Conservation (phyloP, 140 eudicot genomes). For the Stevia rebaudiana region DNA sequence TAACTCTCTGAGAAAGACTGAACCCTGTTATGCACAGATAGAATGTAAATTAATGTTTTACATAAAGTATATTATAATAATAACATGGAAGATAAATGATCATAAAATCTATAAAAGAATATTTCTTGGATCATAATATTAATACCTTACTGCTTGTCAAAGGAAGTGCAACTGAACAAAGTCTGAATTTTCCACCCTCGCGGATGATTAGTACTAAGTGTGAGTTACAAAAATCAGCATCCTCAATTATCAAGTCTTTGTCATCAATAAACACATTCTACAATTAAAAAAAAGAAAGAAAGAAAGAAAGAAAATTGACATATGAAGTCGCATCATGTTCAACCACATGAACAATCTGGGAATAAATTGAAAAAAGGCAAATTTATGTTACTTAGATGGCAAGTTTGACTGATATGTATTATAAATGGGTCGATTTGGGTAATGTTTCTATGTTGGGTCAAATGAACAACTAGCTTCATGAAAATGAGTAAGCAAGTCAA, state of each 20-base stretch:
- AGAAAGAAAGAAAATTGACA: not conserved
- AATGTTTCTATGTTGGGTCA: constrained; percentile 2
- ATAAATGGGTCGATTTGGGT: not conserved
- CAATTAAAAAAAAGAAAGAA: constrained; percentile 8
- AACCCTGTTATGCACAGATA: constrained; percentile 39
- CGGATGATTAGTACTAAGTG: constrained; percentile 60
- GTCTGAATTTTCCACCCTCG: constrained; percentile 46
- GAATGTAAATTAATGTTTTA: not conserved
- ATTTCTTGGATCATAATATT: constrained; percentile 27
- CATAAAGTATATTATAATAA: constrained; percentile 11
- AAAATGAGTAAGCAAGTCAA: not conserved
- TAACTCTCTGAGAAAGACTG: constrained; percentile 52
- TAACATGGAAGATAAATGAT: not conserved
- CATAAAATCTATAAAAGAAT: not conserved
- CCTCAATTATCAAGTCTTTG: constrained; percentile 46
- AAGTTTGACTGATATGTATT: constrained; percentile 2
- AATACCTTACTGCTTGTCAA: constrained; percentile 47
- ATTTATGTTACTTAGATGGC: not conserved
- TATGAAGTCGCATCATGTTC: not conserved
- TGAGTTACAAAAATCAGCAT: constrained; percentile 74
- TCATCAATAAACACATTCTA: constrained; percentile 73
- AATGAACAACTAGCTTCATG: not conserved
- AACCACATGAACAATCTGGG: not conserved
- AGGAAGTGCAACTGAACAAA: constrained; percentile 65
- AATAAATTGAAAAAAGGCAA: not conserved